Conservation (phyloP, 2,329 filamentous ascomycete genomes). For the Thielaviopsis ethacetica region DNA sequence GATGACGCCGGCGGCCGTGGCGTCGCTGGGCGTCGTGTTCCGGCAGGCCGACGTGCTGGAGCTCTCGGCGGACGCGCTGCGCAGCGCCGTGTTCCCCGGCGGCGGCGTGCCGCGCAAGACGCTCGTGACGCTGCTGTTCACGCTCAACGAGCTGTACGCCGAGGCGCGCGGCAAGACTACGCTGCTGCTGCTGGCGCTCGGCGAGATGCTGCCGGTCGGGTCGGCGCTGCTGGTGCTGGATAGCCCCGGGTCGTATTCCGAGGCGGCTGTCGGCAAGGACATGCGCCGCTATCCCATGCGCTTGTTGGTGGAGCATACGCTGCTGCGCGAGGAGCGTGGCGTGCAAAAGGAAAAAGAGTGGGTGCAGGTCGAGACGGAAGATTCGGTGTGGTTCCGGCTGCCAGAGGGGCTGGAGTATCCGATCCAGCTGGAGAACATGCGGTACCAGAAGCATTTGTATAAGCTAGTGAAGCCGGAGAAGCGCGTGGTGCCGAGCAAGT, state of each 20-base stretch:
- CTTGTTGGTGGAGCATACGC: constrained; percentile 73
- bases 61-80: constrained; percentile 13
- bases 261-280: constrained; percentile 50
- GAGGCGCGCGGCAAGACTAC: constrained; percentile 61
- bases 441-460: constrained; percentile 84
- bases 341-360: constrained; percentile 30
- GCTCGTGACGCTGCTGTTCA: constrained; percentile 78
- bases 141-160: constrained; percentile 82
- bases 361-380: constrained; percentile 59
- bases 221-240: constrained; percentile 74
- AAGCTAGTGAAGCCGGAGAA: constrained; percentile 15
- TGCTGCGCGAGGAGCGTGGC: constrained; percentile 22
- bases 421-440: constrained; percentile 83
- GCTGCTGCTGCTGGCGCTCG: constrained; percentile 54
- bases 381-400: constrained; percentile 75
- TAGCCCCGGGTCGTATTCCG: constrained; percentile 85
- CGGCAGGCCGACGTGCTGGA: constrained; percentile 17
- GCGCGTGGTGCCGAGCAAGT: not conserved
- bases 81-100: constrained; percentile 20
- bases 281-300: constrained; percentile 73
- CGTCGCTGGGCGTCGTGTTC: constrained; percentile 24
- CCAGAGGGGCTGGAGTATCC: constrained; percentile 54
- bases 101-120: constrained; percentile 19
- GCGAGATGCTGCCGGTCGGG: constrained; percentile 36
- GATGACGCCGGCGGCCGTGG: constrained; percentile 19